phyloP scores from a whole-genome alignment of 2,329 filamentous ascomycete species.

The Phialemonium atrogriseum region DNA sequence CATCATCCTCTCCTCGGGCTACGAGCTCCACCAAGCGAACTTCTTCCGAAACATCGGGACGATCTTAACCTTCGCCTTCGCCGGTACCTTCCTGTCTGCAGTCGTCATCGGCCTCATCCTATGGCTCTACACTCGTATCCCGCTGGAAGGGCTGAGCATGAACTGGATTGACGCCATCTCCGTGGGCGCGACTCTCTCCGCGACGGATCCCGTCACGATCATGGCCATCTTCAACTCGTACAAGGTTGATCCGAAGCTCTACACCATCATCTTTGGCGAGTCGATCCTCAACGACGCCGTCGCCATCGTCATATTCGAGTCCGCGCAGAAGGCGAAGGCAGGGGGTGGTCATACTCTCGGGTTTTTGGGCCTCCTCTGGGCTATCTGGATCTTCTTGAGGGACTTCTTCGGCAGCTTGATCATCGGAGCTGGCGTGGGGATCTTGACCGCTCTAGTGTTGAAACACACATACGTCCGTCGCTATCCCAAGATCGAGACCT shows the following conservation, averaged over 20 bases:
- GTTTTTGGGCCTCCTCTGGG: constrained; percentile 78
- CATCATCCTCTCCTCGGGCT: constrained; percentile 94
- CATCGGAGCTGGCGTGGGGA: constrained; percentile 81
- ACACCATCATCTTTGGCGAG: constrained; percentile 98
- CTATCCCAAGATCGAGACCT: constrained; percentile 95
- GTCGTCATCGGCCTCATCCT: constrained; percentile 87
- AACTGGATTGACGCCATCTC: constrained; percentile 94
- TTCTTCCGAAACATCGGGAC: constrained; percentile 98
- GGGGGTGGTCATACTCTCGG: constrained; percentile 65
- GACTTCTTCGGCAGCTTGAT: constrained; percentile 92
- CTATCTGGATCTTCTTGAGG: constrained; percentile 86
- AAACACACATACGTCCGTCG: constrained; percentile 93
- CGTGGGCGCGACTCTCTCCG: constrained; percentile 90
- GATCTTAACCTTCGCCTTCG: constrained; percentile 95
- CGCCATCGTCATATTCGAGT: constrained; percentile 97
- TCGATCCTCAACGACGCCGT: constrained; percentile 97
- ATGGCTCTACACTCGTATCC: constrained; percentile 81
- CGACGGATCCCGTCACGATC: constrained; percentile 95
- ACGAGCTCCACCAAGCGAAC: constrained; percentile 96
- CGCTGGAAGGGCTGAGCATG: constrained; percentile 77
- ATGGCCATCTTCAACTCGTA: constrained; percentile 98
- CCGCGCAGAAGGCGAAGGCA: constrained; percentile 83
- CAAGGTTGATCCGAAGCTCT: constrained; percentile 97
- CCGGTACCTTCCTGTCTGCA: constrained; percentile 92
- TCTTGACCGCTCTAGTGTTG: constrained; percentile 76